phyloP scores from a whole-genome alignment of 306 rosid genomes.

The Senna tora region DNA sequence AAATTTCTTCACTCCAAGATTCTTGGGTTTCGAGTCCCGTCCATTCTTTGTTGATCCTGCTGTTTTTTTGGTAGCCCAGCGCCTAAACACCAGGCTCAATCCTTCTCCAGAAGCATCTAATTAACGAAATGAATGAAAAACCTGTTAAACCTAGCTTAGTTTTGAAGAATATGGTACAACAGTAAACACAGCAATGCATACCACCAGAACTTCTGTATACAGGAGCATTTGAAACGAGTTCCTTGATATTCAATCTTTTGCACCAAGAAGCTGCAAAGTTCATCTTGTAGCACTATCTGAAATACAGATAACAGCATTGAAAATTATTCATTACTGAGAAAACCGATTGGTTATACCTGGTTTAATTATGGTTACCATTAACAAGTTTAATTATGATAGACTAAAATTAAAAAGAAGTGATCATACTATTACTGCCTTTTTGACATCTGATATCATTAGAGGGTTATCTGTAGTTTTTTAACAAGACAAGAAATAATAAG shows the following conservation, averaged over 20 bases:
- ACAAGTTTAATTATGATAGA: background rate
- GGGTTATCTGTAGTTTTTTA: slow-evolving; percentile 6
- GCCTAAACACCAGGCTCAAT: slow-evolving; percentile 66
- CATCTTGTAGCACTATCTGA: slow-evolving; percentile 41
- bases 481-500: background rate
- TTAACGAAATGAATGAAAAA: background rate
- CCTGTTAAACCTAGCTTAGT: background rate
- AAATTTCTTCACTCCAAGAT: slow-evolving; percentile 89
- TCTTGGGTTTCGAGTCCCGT: slow-evolving; percentile 84
- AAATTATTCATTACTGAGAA: slow-evolving; percentile 9
- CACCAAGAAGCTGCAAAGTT: slow-evolving; percentile 62
- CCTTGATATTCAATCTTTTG: slow-evolving; percentile 71
- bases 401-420: slow-evolving; percentile 1
- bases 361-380: slow-evolving; percentile 12
- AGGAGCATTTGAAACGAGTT: slow-evolving; percentile 61
- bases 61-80: slow-evolving; percentile 86
- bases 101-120: slow-evolving; percentile 74
- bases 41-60: slow-evolving; percentile 95
- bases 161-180: background rate
- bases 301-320: slow-evolving; percentile 10
- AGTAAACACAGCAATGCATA: slow-evolving; percentile 33
- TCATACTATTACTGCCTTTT: background rate
- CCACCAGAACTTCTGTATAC: slow-evolving; percentile 64
- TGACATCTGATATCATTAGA: background rate
- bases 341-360: background rate